Base-by-base conservation (phyloP, 2,329 filamentous ascomycete genomes). In the Colletotrichum liriopes region DNA sequence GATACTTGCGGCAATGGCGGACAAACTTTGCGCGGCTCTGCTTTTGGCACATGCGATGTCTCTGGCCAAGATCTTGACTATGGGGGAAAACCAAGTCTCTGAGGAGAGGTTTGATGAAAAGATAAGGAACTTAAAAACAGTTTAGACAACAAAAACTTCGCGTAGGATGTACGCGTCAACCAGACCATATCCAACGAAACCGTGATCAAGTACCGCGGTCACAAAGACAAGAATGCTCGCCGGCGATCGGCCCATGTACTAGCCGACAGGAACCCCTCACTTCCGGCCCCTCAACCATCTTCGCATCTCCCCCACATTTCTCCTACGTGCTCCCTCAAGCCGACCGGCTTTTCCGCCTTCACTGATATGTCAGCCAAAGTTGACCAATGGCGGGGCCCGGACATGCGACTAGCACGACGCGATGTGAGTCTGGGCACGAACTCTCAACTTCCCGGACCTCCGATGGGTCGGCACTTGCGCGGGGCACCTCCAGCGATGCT, bases 401-500 rank as follows among this genome's bases (percentile, higher is more conserved):
- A 45, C 23, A 41, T 32, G 11, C 39, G 26, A 32, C 16, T 35
- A 37, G 59, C 54, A 79, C 12, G 9, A 23, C 26, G 39, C 29
- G 8, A 43, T 26, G 23, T 16, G 12, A n/a, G n/a, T 39, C n/a
- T 39, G 20, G 47, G 49, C 37, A 16, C 37, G 18, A 64, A 35
- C 47, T 32, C 20, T 41, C 61, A 26, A 64, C 59, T 64, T 64
- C 45, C 65, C 69, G 69, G 69, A 72, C 65, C 65, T 72, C 69
- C 65, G 69, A 72, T 18, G 39, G 23, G 55, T 63, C 69, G 65
- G 69, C 59, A 54, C 35, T 45, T 49, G 65, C 51, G 65, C 23
- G 59, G 69, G 69, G 69, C 29, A 18, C 58, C 55, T 12, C 43
- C n/a, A 29, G 26, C 9, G 18, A 51, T 16, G 29, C 43, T 26